A percentile compares a stretch with the other conserved stretches of the same genome.
These are phyloP conservation scores for Xanthoceras sorbifolium DNA, from an alignment of 345 rosid genomes.

Conservation along the genomic window DNA sequence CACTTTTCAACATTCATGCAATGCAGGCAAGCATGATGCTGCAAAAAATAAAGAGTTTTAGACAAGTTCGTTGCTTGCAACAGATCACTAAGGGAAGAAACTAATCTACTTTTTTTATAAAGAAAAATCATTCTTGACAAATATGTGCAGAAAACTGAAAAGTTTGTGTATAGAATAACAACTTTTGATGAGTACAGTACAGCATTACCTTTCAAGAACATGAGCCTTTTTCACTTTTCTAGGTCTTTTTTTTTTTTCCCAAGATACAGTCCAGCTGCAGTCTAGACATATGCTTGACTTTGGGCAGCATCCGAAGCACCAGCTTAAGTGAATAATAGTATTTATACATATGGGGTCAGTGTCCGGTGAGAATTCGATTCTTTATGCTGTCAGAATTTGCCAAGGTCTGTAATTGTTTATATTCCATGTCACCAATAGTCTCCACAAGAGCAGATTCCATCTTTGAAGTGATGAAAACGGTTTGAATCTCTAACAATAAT, in stretches of 20 bases:
- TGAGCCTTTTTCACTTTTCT: neutral
- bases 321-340: constrained; percentile 4
- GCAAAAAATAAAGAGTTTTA: neutral
- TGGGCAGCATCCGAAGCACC: neutral
- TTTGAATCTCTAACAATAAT: constrained; percentile 45
- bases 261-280: neutral
- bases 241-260: neutral
- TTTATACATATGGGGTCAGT: neutral
- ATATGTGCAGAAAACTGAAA: neutral
- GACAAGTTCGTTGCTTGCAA: neutral
- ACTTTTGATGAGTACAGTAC: neutral
- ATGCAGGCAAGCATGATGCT: neutral
- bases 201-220: neutral
- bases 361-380: neutral
- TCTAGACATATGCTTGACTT: neutral
- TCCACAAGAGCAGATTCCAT: constrained; percentile 57
- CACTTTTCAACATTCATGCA: neutral
- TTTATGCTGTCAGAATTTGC: neutral
- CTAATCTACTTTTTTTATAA: neutral
- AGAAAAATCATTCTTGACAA: neutral
- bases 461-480: constrained; percentile 59
- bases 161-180: neutral
- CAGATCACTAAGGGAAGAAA: neutral
- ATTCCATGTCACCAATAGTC: constrained; percentile 48
- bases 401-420: neutral